phyloP scores from a whole-genome alignment of 148 eudicot species.

The Camellia granthamiana region DNA sequence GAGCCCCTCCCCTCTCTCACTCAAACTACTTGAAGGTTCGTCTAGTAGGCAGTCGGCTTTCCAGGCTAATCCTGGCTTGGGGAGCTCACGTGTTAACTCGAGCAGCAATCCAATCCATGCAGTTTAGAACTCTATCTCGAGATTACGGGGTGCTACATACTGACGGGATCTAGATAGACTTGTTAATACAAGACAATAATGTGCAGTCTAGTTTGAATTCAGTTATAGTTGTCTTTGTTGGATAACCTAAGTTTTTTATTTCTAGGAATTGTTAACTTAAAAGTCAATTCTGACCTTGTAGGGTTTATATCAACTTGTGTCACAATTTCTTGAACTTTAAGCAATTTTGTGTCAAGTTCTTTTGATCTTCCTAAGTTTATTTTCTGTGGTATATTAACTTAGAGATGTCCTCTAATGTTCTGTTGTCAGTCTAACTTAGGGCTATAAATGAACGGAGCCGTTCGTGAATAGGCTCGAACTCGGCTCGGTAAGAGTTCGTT shows the following conservation, averaged over 20 bases:
- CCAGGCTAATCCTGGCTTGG: conserved; percentile 53
- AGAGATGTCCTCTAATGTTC: neutral
- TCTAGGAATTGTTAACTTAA: neutral
- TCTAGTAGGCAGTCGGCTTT: conserved; percentile 72
- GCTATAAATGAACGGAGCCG: no score
- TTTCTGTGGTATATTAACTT: neutral
- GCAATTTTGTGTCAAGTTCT: neutral
- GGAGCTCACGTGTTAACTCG: conserved; percentile 43
- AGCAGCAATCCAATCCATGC: conserved; percentile 56
- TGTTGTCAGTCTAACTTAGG: neutral
- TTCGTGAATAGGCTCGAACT: no score
- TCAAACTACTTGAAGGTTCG: conserved; percentile 51
- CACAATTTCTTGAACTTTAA: no score
- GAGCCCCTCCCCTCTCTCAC: conserved; percentile 55
- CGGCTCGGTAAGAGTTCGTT: no score
- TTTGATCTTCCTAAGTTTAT: neutral
- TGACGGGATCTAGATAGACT: neutral
- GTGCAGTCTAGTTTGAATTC: conserved; percentile 15
- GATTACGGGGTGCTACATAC: neutral
- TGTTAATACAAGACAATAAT: conserved; percentile 19
- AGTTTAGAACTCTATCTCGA: conserved; percentile 23
- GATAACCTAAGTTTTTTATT: neutral
- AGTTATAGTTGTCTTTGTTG: neutral
- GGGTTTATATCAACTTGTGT: neutral
- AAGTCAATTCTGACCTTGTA: neutral